A percentile compares a stretch with the other conserved stretches of the same genome.
These are phyloP conservation scores for Zygnema circumcarinatum DNA, from an alignment of 139 green algal genomes.

Conservation along the genomic window DNA sequence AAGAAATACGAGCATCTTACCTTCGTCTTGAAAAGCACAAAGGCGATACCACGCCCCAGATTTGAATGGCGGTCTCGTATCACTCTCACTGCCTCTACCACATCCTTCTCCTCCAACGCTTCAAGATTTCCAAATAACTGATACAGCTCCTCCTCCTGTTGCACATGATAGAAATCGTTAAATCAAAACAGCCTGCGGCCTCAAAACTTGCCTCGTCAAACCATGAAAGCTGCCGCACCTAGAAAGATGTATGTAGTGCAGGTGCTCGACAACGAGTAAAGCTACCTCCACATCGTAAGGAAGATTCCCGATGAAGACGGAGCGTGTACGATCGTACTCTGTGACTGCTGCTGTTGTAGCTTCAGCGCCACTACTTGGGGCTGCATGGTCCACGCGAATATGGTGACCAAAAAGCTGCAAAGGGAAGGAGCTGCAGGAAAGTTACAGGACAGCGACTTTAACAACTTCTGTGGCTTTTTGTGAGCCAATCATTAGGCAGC, in stretches of 20 bases:
- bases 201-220: background rate
- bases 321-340: conserved; percentile 75
- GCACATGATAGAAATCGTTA: background rate
- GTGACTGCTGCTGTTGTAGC: background rate
- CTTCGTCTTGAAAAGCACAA: conserved; percentile 63
- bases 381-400: conserved; percentile 80
- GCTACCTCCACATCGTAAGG: conserved; percentile 70
- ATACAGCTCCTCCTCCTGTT: conserved; percentile 76
- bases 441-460: too few relatives aligned
- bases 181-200: background rate
- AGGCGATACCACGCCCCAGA: conserved; percentile 64
- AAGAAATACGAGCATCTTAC: conserved; percentile 13
- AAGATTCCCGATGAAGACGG: conserved; percentile 90
- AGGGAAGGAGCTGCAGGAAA: background rate
- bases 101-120: background rate
- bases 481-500: too few relatives aligned
- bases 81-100: conserved; percentile 81
- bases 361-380: background rate
- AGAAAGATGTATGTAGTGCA: background rate
- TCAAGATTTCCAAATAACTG: conserved; percentile 53
- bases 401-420: conserved; percentile 75
- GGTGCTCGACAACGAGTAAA: conserved; percentile 14
- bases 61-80: conserved; percentile 74
- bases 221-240: background rate
- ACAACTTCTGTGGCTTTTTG: too few relatives aligned